These are phyloP conservation scores for Termitomyces sp. DNA, from an alignment of 768 basidiomycete genomes.

Conservation along the genomic window DNA sequence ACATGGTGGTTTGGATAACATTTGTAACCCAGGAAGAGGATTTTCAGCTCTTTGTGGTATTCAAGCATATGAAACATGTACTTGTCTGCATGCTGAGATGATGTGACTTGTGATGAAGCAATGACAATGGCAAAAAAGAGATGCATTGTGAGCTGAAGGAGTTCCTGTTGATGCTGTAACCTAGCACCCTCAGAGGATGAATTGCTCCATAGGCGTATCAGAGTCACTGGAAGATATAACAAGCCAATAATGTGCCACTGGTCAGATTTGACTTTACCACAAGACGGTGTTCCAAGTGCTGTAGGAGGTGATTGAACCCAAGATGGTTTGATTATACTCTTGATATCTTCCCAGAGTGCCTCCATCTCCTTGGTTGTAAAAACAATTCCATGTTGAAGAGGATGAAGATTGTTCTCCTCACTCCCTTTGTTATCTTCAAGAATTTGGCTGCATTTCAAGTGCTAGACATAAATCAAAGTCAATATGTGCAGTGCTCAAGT, in stretches of 20 bases:
- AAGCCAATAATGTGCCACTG: conserved; percentile 16
- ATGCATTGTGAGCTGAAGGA: conserved; percentile 23
- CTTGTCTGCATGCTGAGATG: background rate
- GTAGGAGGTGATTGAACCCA: conserved; percentile 21
- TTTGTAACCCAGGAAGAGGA: too few relatives aligned
- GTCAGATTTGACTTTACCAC: conserved; percentile 23
- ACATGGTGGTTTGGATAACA: too few relatives aligned
- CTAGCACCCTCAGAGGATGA: background rate
- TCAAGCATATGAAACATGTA: background rate
- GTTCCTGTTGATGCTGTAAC: conserved; percentile 14
- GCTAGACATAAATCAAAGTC: too few relatives aligned
- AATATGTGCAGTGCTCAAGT: too few relatives aligned
- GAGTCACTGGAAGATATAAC: conserved; percentile 28
- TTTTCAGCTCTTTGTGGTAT: background rate
- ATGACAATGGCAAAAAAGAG: conserved; percentile 27
- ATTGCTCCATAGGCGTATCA: conserved; percentile 29
- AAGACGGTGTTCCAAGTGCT: conserved; percentile 10
- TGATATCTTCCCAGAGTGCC: background rate
- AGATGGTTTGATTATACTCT: conserved; percentile 17
- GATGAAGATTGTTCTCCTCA: background rate
- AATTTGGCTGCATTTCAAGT: too few relatives aligned
- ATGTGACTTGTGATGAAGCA: conserved; percentile 7
- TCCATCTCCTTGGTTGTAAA: conserved; percentile 5
- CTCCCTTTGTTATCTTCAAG: too few relatives aligned
- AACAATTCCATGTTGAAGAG: background rate